Percentiles rank a stretch among this genome's conserved stretches.
These are phyloP conservation scores for Tuber aestivum DNA, from an alignment of 495 filamentous ascomycete genomes.

Conservation along the genomic window DNA sequence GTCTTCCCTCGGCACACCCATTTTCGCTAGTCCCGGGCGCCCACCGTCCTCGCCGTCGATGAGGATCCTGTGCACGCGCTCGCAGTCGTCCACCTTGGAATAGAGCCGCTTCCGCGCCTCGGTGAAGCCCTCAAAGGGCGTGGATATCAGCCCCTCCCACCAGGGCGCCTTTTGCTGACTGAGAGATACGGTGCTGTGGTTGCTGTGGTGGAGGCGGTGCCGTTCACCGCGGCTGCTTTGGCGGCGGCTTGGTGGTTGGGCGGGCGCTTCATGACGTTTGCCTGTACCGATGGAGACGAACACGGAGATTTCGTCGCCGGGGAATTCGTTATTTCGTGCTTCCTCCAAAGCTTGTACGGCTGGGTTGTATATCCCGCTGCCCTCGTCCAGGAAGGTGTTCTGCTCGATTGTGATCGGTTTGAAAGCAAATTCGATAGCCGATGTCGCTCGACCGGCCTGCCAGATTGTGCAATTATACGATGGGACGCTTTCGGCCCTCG, in stretches of 20 bases:
- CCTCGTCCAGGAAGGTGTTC: conserved; percentile 89
- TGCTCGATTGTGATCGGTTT: conserved; percentile 93
- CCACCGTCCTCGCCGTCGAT: conserved; percentile 46
- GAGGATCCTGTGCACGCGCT: conserved; percentile 82
- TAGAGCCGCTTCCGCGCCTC: conserved; percentile 81
- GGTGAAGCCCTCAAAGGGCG: conserved; percentile 68
- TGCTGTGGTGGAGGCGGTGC: conserved; percentile 55
- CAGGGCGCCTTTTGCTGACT: conserved; percentile 50
- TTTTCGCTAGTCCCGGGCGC: conserved; percentile 63
- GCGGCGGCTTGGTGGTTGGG: conserved; percentile 48
- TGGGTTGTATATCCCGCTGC: conserved; percentile 85
- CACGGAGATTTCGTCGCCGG: conserved; percentile 79
- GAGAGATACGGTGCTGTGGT: conserved; percentile 1
- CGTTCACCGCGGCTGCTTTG: background rate
- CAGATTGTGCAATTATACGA: conserved; percentile 90
- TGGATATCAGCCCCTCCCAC: conserved; percentile 86
- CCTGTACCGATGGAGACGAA: conserved; percentile 91
- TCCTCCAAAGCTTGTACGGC: conserved; percentile 80
- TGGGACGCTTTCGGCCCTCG: conserved; percentile 78
- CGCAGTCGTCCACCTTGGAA: conserved; percentile 88
- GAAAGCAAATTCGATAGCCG: conserved; percentile 83
- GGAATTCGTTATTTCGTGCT: conserved; percentile 88
- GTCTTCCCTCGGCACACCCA: conserved; percentile 77
- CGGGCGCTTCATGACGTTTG: conserved; percentile 57
- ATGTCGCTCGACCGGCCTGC: conserved; percentile 94